Evolutionary conservation across 2,329 filamentous ascomycete species (phyloP), one percentile per base, ranked within the genome.

Genomic region (Camillea tinctor): DNA sequence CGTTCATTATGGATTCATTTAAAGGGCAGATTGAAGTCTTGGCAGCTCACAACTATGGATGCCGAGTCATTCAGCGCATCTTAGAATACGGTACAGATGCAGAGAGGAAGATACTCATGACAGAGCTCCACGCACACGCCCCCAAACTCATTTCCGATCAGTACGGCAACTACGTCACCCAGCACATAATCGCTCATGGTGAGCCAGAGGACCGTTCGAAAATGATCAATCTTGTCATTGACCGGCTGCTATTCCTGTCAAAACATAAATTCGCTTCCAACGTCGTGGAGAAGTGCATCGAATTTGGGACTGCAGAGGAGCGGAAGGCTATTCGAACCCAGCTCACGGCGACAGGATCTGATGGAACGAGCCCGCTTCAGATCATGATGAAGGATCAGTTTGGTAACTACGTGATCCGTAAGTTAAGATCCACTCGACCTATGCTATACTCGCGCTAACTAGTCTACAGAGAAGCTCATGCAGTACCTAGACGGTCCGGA

Each of bases 211-310:
- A 97, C 69, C 86, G 88, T 20, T 81, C 82, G 15, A 86, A 82
- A 68, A 89, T 97, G 69, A 90, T 97, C 58, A 77, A 82, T 23
- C 80, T 92, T 52, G 89, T 98, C 64, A 88, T 88, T 65, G 80
- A 81, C 13, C 85, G 92, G 59, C 79, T 97, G 2, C 76, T 97
- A 48, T 78, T 79, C 1, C 88, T 92, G 68, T 97, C 93, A 23
- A 97, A 93, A 79, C 92, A 98, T 79, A 99, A 99, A 74, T 96
- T 92, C 71, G 94, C 95, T 0, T 97, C 93, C 71, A 98, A 99
- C 69, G 94, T 99, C 2, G 94, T 99, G 0, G 95, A 99, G 76
- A 94, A 92, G 75, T 96, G 93, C 72, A 89, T 98, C 61, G 81
- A 89, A 58, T 85, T 83, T 66, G 92, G 91, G 20, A 86, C 86